These are phyloP conservation scores for Teunomyces tritomae DNA, from an alignment of 805 yeast species.

Conservation along the genomic window DNA sequence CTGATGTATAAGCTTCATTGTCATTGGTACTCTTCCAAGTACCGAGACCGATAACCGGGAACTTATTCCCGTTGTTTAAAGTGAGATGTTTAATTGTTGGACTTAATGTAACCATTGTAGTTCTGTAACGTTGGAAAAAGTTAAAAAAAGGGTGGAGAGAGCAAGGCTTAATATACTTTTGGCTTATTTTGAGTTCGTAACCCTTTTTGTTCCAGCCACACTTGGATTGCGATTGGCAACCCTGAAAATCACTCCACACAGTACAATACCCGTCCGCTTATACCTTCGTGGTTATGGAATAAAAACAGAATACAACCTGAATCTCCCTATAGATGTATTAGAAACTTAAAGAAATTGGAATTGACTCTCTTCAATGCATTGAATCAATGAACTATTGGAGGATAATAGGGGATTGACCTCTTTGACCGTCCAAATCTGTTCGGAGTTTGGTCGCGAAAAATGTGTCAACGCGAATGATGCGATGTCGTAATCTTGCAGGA, in stretches of 20 bases:
- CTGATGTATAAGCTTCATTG: constrained; percentile 11
- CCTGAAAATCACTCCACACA: not conserved
- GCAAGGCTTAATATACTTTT: not conserved
- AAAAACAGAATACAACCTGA: not conserved
- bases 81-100: not conserved
- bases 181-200: not conserved
- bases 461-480: too few relatives aligned
- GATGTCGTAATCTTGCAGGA: too few relatives aligned
- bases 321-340: not conserved
- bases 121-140: not conserved
- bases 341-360: too few relatives aligned
- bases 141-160: not conserved
- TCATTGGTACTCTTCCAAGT: constrained; percentile 16
- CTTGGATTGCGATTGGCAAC: not conserved
- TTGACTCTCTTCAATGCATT: too few relatives aligned
- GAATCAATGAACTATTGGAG: too few relatives aligned
- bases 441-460: too few relatives aligned
- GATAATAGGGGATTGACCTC: too few relatives aligned
- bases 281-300: not conserved
- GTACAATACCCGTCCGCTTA: not conserved
- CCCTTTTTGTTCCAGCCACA: not conserved
- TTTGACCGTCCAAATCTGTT: too few relatives aligned
- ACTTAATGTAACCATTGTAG: constrained; percentile 2
- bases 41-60: constrained; percentile 19
- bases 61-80: constrained; percentile 9